Evolutionary conservation across 345 rosid species (phyloP).

Genomic region (Trapa incisa): DNA sequence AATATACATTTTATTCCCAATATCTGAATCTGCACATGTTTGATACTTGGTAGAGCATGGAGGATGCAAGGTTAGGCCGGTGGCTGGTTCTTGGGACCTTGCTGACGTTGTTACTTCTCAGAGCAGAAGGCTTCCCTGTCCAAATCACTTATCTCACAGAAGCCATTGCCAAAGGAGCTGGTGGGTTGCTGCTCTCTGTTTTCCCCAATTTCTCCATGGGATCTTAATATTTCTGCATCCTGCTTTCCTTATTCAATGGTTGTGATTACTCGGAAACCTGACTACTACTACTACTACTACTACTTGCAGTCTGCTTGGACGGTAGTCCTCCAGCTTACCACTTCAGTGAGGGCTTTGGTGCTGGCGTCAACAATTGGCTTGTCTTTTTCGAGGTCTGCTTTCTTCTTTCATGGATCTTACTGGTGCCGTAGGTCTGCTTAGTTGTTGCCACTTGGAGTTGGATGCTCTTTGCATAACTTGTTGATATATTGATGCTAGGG

Average conservation of each 20-base stretch:
- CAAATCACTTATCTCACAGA: slow-evolving; percentile 43
- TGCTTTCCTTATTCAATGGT: not conserved
- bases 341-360: slow-evolving; percentile 57
- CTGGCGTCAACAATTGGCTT: slow-evolving; percentile 74
- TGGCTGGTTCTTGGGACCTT: not conserved
- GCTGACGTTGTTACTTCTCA: not conserved
- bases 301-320: slow-evolving; percentile 71
- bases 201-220: not conserved
- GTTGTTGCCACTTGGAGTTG: no score
- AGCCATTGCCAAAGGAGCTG: slow-evolving; percentile 80
- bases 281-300: no score
- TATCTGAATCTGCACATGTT: no score
- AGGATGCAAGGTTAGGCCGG: not conserved
- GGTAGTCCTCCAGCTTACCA: slow-evolving; percentile 98
- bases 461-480: not conserved
- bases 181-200: slow-evolving; percentile 19
- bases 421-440: no score
- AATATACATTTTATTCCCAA: no score
- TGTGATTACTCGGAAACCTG: not conserved
- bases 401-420: not conserved
- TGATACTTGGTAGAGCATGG: not conserved
- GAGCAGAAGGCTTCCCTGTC: slow-evolving; percentile 16
- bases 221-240: not conserved
- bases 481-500: slow-evolving; percentile 30
- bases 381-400: slow-evolving; percentile 67